A percentile compares a stretch with the other conserved stretches of the same genome.
Evolutionary conservation across 1,284 basidiomycete genomes (phyloP).

Genomic region (Porphyrellus sp.): DNA sequence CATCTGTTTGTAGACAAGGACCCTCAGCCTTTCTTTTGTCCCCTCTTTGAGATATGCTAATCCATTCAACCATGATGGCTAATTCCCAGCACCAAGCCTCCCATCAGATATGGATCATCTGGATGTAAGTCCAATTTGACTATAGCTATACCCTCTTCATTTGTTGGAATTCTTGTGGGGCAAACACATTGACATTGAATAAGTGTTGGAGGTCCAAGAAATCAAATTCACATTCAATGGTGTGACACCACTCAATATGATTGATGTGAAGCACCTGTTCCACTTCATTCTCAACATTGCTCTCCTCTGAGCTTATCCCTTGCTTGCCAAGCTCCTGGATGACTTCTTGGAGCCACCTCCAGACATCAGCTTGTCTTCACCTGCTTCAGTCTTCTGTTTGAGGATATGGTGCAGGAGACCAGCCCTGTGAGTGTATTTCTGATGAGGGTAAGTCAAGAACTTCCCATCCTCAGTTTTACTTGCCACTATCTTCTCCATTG

Average conservation of each 20-base stretch:
- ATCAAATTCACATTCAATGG: background rate
- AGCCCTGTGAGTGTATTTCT: background rate
- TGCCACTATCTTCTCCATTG: no score
- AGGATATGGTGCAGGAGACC: background rate
- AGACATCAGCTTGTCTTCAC: background rate
- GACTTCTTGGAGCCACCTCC: background rate
- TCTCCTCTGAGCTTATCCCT: background rate
- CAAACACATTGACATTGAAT: background rate
- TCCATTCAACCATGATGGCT: no score
- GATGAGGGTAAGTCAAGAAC: background rate
- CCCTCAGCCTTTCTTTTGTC: no score
- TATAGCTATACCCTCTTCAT: slow-evolving; percentile 1
- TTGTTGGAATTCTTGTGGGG: background rate
- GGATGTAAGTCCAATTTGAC: no score
- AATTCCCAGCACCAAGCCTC: no score
- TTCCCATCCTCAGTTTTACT: no score
- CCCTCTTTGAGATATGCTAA: no score
- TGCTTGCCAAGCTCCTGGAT: background rate
- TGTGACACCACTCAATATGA: background rate
- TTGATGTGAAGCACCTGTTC: background rate
- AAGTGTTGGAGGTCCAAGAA: background rate
- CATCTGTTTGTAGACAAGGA: no score
- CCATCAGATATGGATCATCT: no score
- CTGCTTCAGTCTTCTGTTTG: background rate
- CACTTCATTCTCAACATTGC: background rate